Conservation (phyloP, 441 rosid species). For the Arabidopsis lyrata region DNA sequence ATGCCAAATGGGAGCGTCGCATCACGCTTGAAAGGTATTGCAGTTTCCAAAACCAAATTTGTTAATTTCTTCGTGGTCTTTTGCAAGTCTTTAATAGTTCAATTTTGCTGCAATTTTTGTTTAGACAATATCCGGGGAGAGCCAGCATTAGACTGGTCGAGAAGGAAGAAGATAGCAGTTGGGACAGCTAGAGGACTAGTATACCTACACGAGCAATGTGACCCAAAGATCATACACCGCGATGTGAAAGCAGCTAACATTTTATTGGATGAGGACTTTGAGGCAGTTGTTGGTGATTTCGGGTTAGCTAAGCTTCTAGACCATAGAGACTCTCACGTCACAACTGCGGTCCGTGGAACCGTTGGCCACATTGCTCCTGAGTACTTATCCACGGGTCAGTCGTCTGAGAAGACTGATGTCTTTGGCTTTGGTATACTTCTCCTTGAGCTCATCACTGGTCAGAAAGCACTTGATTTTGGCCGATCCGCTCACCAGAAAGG, state of each 20-base stretch:
- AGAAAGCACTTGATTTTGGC: constrained; percentile 91
- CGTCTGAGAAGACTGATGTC: constrained; percentile 95
- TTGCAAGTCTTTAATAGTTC: not conserved
- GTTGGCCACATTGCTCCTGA: constrained; percentile 97
- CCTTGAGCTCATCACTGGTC: constrained; percentile 93
- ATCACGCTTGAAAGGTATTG: constrained; percentile 78
- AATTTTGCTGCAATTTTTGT: constrained; percentile 2
- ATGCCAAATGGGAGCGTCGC: constrained; percentile 99
- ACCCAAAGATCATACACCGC: constrained; percentile 91
- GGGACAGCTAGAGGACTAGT: constrained; percentile 93
- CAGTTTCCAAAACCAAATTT: not conserved
- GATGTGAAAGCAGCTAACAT: constrained; percentile 99
- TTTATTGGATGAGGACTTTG: constrained; percentile 88
- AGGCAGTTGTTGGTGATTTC: constrained; percentile 98
- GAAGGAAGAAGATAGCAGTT: constrained; percentile 82
- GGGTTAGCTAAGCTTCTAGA: constrained; percentile 97
- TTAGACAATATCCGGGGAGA: constrained; percentile 71
- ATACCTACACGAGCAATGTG: constrained; percentile 95
- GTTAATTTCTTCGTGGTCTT: not conserved
- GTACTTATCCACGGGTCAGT: constrained; percentile 92
- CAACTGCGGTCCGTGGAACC: constrained; percentile 96
- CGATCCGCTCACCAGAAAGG: constrained; percentile 91
- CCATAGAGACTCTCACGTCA: constrained; percentile 92
- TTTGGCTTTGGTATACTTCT: constrained; percentile 95
- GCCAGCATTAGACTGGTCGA: constrained; percentile 86